These are phyloP conservation scores for Globisporangium megalacanthum DNA, from an alignment of 352 stramenopile genomes.

Conservation along the genomic window DNA sequence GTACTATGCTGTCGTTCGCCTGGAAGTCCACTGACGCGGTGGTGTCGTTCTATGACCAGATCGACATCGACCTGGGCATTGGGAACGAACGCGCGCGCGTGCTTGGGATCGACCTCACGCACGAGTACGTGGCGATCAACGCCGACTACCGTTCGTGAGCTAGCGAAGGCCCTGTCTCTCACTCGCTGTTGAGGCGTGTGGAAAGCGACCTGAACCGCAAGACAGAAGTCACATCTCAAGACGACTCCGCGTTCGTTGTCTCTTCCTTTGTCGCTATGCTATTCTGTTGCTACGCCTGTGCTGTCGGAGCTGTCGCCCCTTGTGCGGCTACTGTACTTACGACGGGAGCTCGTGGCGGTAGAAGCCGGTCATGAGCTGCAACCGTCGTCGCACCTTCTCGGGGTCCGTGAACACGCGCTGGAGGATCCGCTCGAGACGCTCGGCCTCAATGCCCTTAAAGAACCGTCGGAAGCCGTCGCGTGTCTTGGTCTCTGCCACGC, in stretches of 20 bases:
- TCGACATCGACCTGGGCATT: slow-evolving; percentile 92
- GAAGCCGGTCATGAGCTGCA: slow-evolving; percentile 66
- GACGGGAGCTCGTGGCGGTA: slow-evolving; percentile 24
- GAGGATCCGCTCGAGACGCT: slow-evolving; percentile 44
- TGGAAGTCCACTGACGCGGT: neutral
- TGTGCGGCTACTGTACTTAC: neutral
- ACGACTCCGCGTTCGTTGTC: neutral
- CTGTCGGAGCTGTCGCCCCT: neutral
- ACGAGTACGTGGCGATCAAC: slow-evolving; percentile 98
- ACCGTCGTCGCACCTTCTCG: slow-evolving; percentile 50
- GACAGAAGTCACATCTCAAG: neutral
- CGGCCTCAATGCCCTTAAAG: slow-evolving; percentile 52
- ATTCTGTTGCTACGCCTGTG: neutral
- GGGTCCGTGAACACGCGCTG: slow-evolving; percentile 37
- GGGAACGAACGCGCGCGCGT: slow-evolving; percentile 83
- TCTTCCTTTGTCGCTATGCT: neutral
- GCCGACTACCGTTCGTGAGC: slow-evolving; percentile 97
- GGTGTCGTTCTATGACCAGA: slow-evolving; percentile 24
- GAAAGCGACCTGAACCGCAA: too few relatives aligned
- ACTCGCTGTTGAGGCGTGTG: neutral
- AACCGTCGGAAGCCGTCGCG: slow-evolving; percentile 65
- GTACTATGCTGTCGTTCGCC: neutral
- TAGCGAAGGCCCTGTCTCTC: neutral
- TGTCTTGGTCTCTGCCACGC: slow-evolving; percentile 51
- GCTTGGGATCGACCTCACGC: slow-evolving; percentile 96